phyloP scores from a whole-genome alignment of 116 monocot species.

The Cymodocea nodosa region DNA sequence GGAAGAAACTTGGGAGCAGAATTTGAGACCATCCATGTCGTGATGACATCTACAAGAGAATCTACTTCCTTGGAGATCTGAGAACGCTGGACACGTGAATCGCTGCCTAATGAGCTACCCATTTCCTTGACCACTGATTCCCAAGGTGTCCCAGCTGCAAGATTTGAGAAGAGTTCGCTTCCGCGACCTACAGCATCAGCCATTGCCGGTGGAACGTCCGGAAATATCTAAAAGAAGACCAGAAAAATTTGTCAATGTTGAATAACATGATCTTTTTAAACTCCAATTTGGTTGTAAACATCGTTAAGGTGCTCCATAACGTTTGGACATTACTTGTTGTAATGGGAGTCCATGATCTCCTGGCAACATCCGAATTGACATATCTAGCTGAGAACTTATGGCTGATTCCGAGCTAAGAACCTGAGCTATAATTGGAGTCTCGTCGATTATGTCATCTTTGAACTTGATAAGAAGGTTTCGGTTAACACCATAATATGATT shows the following conservation, averaged over 20 bases:
- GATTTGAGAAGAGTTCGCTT: constrained; percentile 57
- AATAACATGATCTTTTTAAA: background rate
- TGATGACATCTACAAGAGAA: constrained; percentile 41
- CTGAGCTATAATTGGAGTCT: constrained; percentile 63
- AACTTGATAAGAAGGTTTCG: constrained; percentile 80
- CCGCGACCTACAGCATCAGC: constrained; percentile 87
- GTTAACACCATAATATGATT: constrained; percentile 81
- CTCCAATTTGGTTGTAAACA: background rate
- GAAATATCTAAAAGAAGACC: constrained; percentile 34
- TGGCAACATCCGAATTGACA: constrained; percentile 75
- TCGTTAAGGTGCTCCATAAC: background rate
- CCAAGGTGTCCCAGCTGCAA: constrained; percentile 81
- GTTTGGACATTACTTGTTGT: constrained; percentile 51
- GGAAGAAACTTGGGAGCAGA: constrained; percentile 18
- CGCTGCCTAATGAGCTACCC: constrained; percentile 38
- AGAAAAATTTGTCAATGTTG: background rate
- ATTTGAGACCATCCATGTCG: constrained; percentile 58
- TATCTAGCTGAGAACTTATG: constrained; percentile 74
- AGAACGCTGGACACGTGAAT: constrained; percentile 41
- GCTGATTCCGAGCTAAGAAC: constrained; percentile 70
- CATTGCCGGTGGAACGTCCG: constrained; percentile 89
- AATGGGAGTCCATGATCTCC: constrained; percentile 94
- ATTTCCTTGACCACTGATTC: constrained; percentile 82
- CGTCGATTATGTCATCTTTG: constrained; percentile 87
- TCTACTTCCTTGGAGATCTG: constrained; percentile 59